Base-by-base conservation (phyloP, 1,139 yeast species). In the Debaryomycetaceae sp. region DNA sequence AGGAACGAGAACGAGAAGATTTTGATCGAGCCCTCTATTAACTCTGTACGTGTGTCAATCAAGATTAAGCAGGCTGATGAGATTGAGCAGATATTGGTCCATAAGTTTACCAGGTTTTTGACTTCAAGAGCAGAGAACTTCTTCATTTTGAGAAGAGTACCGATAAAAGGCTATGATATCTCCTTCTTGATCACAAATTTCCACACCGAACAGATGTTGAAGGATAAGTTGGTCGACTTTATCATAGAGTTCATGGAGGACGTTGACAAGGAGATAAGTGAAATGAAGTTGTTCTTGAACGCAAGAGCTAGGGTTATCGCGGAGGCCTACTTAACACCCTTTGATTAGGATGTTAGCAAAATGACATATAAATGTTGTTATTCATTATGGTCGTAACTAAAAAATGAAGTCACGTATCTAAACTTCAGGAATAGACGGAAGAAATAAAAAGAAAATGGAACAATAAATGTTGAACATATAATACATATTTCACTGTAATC, bases 191-290 rank as follows among this genome's bases (percentile, higher is more conserved):
- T 93, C 56, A 93, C 99, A 36, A 93, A 93, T 67, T 84, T 84
- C 69, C 99, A 93, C 67, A 90, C 97, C 8, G 98, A 93, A 65
- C 86, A 86, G 56, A 90, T 93, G 97, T 79, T 91, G 66, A 93
- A 95, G 69, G 93, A 87, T 60, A 95, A 95, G 66, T 78, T 93
- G 59, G 97, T 93, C 41, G 99, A 93, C 65, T 93, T 93, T 63
- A 90, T 93, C 57, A 89, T 93, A 58, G 98, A 93, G 69, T 93
- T 95, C 65, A 91, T 93, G 99, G 99, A 93, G 66, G 99, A 91
- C 59, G 99, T 93, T 24, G 99, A 93, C 67, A 93, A 91, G 71
- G 99, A 93, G 66, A 95, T 93, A 60, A 88, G 97, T 66, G 99
- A 93, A 65, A 95, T 93, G 96, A 95, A 95, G 68, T 77, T 93